Evolutionary conservation across 139 green algal species (phyloP), one percentile per base, ranked within the genome.

Genomic region (Ettlia oleoabundans): DNA sequence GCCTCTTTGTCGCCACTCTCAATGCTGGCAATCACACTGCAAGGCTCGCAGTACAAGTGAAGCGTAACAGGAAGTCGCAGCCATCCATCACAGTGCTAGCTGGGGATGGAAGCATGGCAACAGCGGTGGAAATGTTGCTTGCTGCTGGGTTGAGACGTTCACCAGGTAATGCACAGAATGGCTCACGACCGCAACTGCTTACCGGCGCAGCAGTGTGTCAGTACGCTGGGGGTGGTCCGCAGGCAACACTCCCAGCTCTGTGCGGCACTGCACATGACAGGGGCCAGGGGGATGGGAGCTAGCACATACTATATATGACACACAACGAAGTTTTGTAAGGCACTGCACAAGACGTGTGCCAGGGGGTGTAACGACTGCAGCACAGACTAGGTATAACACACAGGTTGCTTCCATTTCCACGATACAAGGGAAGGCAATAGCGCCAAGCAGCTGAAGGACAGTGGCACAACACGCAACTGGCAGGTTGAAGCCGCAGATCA

Each of bases 201-300:
- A 69, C 73, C 73, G 51, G 51, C 73, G 73, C 73, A 80, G 53
- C 73, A 55, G 53, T 19, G 53, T 40, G n/a, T 80, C 73, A 37
- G 52, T 74, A 2, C 81, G 67, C 22, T 85, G 42, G 4, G 78
- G 78, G 42, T 92, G 87, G 22, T 84, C 86, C 3, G 38, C 77
- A 10, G 89, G 89, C 78, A 92, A 76, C 42, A 92, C 87, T 8
- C 85, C 87, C 32, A 74, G 66, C 71, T 92, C 82, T 28, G 84
- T 92, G 32, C 89, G 82, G 43, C 86, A 81, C 83, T 92, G 83
- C 65, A 76, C n/a, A n/a, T n/a, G n/a, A n/a, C n/a, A n/a, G n/a
- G n/a, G n/a, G n/a, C n/a, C 30, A 10, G 9, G 3, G 19, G 8
- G 26, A 18, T 0, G 40, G n/a, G 15, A 63, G 42, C 6, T 22